Conservation (phyloP, 1,284 basidiomycete genomes). For the Cryptococcus sp. region DNA sequence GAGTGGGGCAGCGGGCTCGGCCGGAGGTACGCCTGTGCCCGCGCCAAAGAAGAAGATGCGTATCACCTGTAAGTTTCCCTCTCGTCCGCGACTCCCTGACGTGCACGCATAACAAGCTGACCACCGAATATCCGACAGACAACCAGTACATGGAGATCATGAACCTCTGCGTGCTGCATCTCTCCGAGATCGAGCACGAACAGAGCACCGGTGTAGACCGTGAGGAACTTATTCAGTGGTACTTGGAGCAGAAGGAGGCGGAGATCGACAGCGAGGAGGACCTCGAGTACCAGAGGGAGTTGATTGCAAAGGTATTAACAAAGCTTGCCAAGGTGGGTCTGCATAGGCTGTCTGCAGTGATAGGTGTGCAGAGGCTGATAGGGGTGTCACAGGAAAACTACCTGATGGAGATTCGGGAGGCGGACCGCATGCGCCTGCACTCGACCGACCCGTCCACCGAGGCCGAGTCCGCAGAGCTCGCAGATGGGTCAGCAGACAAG, state of each 20-base stretch:
- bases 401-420: constrained; percentile 74
- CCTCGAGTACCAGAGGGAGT: constrained; percentile 84
- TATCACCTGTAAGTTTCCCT: constrained; percentile 61
- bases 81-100: neutral
- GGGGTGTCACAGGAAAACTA: constrained; percentile 66
- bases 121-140: constrained; percentile 48
- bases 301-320: constrained; percentile 82
- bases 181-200: constrained; percentile 72
- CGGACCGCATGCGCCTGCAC: constrained; percentile 56
- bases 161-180: constrained; percentile 72
- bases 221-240: constrained; percentile 94
- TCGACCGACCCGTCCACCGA: no score
- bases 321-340: constrained; percentile 80
- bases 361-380: neutral
- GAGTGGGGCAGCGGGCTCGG: constrained; percentile 16
- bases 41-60: constrained; percentile 68
- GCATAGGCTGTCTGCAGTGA: neutral
- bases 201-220: constrained; percentile 75
- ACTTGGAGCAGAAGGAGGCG: constrained; percentile 82
- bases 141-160: constrained; percentile 91
- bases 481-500: constrained; percentile 20
- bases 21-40: constrained; percentile 30
- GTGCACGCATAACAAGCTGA: neutral
- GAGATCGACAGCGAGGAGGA: constrained; percentile 82
- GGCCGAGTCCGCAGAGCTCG: no score